Conservation (phyloP, 352 stramenopile genomes). For the Pythium rishiriense region DNA sequence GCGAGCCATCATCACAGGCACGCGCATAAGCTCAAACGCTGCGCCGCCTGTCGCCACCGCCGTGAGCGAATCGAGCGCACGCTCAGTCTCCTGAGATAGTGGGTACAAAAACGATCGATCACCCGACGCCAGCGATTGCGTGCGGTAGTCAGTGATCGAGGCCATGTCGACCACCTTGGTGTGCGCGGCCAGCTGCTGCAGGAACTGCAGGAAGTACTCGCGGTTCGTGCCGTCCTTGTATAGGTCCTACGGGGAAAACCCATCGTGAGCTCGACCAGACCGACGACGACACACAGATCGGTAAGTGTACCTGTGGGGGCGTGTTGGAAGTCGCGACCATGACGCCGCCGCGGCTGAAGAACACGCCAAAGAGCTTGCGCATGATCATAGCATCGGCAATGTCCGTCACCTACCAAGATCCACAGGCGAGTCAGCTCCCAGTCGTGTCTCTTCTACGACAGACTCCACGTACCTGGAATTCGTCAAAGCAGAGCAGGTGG, state of each 20-base stretch:
- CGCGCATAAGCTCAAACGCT: slow-evolving; percentile 35
- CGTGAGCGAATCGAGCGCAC: slow-evolving; percentile 50
- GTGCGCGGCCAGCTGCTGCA: slow-evolving; percentile 92
- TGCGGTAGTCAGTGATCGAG: slow-evolving; percentile 75
- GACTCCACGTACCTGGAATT: slow-evolving; percentile 88
- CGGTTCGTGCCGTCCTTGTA: slow-evolving; percentile 96
- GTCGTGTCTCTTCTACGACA: neutral
- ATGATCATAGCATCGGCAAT: slow-evolving; percentile 97
- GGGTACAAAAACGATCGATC: slow-evolving; percentile 61
- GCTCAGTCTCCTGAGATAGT: slow-evolving; percentile 33
- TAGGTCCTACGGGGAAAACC: slow-evolving; percentile 54
- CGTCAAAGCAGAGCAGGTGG: slow-evolving; percentile 96
- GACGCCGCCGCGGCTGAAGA: slow-evolving; percentile 90
- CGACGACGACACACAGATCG: neutral
- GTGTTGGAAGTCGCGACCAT: slow-evolving; percentile 97
- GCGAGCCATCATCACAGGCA: slow-evolving; percentile 84
- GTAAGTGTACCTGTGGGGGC: slow-evolving; percentile 35
- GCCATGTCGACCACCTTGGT: slow-evolving; percentile 77
- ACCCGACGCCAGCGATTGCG: slow-evolving; percentile 35
- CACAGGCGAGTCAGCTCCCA: neutral
- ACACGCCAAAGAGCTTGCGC: slow-evolving; percentile 91
- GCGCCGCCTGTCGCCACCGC: slow-evolving; percentile 32
- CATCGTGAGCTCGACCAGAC: neutral
- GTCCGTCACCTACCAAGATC: slow-evolving; percentile 85
- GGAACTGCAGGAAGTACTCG: slow-evolving; percentile 97